Evolutionary conservation across 495 filamentous ascomycete genomes (phyloP).

Genomic region (Penicillium silybi): DNA sequence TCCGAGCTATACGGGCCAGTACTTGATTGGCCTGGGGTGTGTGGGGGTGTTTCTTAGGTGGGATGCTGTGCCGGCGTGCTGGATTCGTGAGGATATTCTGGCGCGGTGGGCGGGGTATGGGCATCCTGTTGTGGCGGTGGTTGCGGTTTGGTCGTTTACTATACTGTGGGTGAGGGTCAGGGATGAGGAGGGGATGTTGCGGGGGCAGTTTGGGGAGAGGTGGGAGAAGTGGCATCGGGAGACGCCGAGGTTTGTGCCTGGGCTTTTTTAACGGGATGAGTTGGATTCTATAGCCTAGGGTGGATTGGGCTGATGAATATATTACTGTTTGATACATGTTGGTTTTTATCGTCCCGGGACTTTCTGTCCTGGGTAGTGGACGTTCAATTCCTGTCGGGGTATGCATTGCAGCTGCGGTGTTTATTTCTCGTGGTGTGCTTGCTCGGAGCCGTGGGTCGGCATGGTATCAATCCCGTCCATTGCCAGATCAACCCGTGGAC

Average conservation of each 20-base stretch:
- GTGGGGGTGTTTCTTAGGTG: slow-evolving; percentile 27
- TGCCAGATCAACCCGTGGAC: slow-evolving; percentile 47
- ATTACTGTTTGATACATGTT: not conserved
- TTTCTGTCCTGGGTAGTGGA: not conserved
- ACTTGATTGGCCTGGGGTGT: slow-evolving; percentile 17
- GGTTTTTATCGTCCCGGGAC: not conserved
- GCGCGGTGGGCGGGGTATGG: slow-evolving; percentile 12
- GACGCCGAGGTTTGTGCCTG: slow-evolving; percentile 26
- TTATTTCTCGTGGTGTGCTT: slow-evolving; percentile 2
- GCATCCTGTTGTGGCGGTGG: not conserved
- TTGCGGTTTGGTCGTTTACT: not conserved
- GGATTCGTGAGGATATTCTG: slow-evolving; percentile 6
- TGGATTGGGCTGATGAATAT: not conserved
- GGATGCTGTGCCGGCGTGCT: slow-evolving; percentile 29
- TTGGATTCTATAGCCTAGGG: not conserved
- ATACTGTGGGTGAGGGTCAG: slow-evolving; percentile 15
- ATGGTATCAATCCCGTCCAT: slow-evolving; percentile 10
- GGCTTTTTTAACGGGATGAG: slow-evolving; percentile 8
- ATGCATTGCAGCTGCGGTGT: not conserved
- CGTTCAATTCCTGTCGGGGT: not conserved
- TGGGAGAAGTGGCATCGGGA: slow-evolving; percentile 43
- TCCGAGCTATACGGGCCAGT: slow-evolving; percentile 42
- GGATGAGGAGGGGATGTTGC: slow-evolving; percentile 45
- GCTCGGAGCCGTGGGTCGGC: not conserved
- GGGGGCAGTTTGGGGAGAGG: slow-evolving; percentile 31